Base-by-base conservation (phyloP, 306 rosid species). In the Ceratonia siliqua region DNA sequence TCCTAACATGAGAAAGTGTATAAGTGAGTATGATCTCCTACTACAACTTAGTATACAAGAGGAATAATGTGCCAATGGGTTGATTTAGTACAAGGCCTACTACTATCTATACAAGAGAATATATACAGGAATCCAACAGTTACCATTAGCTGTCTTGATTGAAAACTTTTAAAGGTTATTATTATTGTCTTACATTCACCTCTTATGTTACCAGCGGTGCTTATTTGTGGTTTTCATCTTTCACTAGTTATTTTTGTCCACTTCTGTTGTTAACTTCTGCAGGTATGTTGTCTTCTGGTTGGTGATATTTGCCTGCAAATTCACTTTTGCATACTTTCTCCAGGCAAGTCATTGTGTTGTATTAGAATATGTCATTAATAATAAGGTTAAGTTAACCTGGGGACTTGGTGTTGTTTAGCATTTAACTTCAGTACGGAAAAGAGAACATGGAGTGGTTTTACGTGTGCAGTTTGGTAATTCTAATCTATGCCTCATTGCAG, bases 261-360 rank as follows among this genome's bases (percentile, higher is more conserved):
- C 27, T 42, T 36, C 21, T 74, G 50, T 70, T 74, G 46, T 64
- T 74, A 15, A 62, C 41, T 63, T 72, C 64, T 85, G 84, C 88
- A 94, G 99, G 61, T 94, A 83, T 77, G 91, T 90, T 84, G 84
- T 55, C 73, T 90, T 58, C 84, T 94, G 99, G 99, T 68, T 88
- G 90, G 85, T 90, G 81, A 84, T 94, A 79, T 85, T 94, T 63
- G 80, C 81, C 62, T 85, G 96, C 96, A 94, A 94, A 76, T 94
- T 90, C 82, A 72, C 86, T 20, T 94, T 94, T 82, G 89, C 99
- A 18, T 94, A 94, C 89, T 91, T 94, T 87, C 97, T 94, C 62
- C 97, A 94, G 96, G 99, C 85, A 87, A 84, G 88, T 66, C 45
- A 62, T 75, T 49, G 12, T 46, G 24, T 62, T 56, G 45, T 22